Evolutionary conservation across 2,329 filamentous ascomycete species (phyloP), one percentile per base, ranked within the genome.

Genomic region (Neofusicoccum cordaticola): DNA sequence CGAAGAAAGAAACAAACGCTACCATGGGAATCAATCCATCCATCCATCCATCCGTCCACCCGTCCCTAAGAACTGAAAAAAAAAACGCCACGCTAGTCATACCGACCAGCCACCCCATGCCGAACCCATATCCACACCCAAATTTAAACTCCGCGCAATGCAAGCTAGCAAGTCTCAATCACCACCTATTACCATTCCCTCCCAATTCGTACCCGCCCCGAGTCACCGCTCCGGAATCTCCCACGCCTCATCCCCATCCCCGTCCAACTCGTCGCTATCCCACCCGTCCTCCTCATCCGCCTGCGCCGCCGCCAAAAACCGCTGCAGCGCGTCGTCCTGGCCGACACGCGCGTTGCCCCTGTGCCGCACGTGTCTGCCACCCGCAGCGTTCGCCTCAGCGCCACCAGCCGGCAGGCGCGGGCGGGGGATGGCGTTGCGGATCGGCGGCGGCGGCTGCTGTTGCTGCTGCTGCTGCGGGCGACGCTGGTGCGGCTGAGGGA

Each of bases 211-310:
- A 1, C 13, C 37, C 37, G 2, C 37, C 11, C 12, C 44, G n/a
- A 45, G 48, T 66, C 57, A 67, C 62, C 66, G 52, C 41, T 64
- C 64, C 42, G 65, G 60, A 62, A 69, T 69, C n/a, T 62, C 66
- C 51, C 63, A 69, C 15, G 63, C 63, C 8, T 35, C 52, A 17
- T 65, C 60, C 2, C 60, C 66, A 9, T 69, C 70, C 34, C 72
- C 73, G 63, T 84, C 82, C 58, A 86, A 67, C 69, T 86, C 84
- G 70, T 86, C 84, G 67, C 83, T 85, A 67, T 86, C 83, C 84
- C 84, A 86, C 65, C 81, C 84, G 68, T 86, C 84, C 72, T 86
- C 84, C 47, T 82, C 78, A 66, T 86, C 84, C 60, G 82, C 77
- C 63, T 76, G 71, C 5, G 83, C 84, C 64, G 86, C 72, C 47